Percentiles rank a stretch among this genome's conserved stretches.
These are phyloP conservation scores for Colletotrichum sp. DNA, from an alignment of 2,329 filamentous ascomycete genomes.

Conservation along the genomic window DNA sequence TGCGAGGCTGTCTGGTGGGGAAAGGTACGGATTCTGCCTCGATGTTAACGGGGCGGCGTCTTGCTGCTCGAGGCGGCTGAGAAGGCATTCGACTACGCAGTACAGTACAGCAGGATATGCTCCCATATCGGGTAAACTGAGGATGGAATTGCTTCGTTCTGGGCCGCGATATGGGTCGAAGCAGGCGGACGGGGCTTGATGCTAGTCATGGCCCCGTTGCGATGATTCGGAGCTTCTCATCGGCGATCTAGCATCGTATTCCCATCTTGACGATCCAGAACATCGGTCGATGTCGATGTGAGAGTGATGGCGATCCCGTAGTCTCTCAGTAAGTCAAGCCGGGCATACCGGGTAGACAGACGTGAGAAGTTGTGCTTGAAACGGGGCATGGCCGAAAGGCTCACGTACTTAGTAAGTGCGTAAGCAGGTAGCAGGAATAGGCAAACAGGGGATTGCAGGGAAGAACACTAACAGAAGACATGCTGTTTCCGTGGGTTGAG, in stretches of 20 bases:
- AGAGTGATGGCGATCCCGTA: neutral
- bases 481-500: neutral
- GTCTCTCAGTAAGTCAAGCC: neutral
- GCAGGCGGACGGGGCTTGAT: neutral
- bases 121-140: neutral
- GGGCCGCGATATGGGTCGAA: neutral
- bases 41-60: neutral
- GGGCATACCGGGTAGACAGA: neutral
- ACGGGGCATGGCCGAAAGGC: neutral
- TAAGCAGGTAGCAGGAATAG: neutral
- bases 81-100: neutral
- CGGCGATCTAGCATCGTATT: conserved; percentile 3
- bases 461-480: neutral
- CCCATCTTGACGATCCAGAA: neutral
- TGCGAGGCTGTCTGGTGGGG: neutral
- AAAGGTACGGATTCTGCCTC: neutral
- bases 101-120: neutral
- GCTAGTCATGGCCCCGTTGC: neutral
- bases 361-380: neutral
- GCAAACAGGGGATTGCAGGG: neutral
- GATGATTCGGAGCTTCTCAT: conserved; percentile 1
- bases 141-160: neutral
- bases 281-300: neutral
- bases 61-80: neutral
- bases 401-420: neutral